Evolutionary conservation across 345 rosid genomes (phyloP).

Genomic region (Lepidium aucheri): DNA sequence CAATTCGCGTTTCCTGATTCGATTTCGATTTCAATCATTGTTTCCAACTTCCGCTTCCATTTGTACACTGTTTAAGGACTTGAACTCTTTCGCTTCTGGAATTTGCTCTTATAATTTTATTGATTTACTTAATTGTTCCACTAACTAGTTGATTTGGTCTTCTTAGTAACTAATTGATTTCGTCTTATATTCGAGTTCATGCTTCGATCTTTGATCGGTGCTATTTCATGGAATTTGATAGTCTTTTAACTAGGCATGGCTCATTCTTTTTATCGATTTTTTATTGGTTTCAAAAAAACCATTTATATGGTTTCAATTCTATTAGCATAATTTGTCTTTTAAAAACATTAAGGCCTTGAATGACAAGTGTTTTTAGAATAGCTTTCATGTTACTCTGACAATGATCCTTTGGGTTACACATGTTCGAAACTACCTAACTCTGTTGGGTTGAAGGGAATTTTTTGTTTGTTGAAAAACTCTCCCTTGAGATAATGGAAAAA

Average conservation of each 20-base stretch:
- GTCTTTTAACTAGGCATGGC: not conserved
- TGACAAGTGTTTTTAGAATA: too few relatives aligned
- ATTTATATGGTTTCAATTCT: too few relatives aligned
- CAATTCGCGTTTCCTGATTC: not conserved
- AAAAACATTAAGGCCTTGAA: too few relatives aligned
- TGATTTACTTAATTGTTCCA: not conserved
- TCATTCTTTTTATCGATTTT: too few relatives aligned
- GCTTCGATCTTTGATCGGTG: conserved; percentile 11
- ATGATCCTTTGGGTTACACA: not conserved
- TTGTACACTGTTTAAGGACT: not conserved
- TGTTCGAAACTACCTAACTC: not conserved
- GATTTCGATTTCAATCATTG: conserved; percentile 8
- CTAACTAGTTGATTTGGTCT: not conserved
- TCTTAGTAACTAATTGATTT: conserved; percentile 3
- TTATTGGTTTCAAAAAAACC: not conserved
- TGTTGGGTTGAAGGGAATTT: not conserved
- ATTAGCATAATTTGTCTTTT: too few relatives aligned
- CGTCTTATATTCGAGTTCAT: not conserved
- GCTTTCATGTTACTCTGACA: not conserved
- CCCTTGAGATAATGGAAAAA: not conserved
- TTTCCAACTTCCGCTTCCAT: not conserved
- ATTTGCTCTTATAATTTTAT: not conserved
- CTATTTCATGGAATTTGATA: not conserved
- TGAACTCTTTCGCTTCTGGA: not conserved
- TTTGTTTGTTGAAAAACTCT: not conserved